Evolutionary conservation across 2,329 filamentous ascomycete genomes (phyloP).

Genomic region (Ceratocystis destructans): DNA sequence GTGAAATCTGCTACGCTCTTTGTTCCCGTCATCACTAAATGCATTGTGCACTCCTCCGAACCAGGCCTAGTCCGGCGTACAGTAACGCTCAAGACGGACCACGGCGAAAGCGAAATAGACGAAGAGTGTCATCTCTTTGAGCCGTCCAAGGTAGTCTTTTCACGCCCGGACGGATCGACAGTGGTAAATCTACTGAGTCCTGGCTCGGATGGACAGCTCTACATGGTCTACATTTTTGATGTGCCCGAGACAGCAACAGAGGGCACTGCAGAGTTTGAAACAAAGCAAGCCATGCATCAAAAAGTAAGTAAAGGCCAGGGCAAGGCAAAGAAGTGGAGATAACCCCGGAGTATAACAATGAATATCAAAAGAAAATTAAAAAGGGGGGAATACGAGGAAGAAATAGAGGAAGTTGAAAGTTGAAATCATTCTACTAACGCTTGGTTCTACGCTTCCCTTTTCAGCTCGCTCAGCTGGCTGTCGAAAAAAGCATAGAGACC

Average conservation of each 20-base stretch:
- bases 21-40: conserved; percentile 22
- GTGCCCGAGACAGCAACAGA: conserved; percentile 23
- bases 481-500: neutral
- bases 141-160: conserved; percentile 25
- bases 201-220: conserved; percentile 23
- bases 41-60: conserved; percentile 17
- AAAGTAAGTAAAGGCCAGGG: conserved; percentile 21
- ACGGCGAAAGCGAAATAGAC: conserved; percentile 17
- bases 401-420: neutral
- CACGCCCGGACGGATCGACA: conserved; percentile 25
- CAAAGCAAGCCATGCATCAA: conserved; percentile 21
- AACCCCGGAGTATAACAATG: neutral
- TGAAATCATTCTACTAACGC: neutral
- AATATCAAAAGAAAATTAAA: neutral
- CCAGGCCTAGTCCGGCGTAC: conserved; percentile 20
- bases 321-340: neutral
- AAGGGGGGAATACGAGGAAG: neutral
- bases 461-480: neutral
- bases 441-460: neutral
- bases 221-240: conserved; percentile 27
- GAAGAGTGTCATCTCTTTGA: conserved; percentile 26
- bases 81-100: conserved; percentile 21
- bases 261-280: conserved; percentile 21
- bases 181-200: conserved; percentile 25
- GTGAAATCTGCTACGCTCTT: conserved; percentile 24